These are phyloP conservation scores for Byssoonygena ceratinophila DNA, from an alignment of 2,329 filamentous ascomycete species.

Conservation along the genomic window DNA sequence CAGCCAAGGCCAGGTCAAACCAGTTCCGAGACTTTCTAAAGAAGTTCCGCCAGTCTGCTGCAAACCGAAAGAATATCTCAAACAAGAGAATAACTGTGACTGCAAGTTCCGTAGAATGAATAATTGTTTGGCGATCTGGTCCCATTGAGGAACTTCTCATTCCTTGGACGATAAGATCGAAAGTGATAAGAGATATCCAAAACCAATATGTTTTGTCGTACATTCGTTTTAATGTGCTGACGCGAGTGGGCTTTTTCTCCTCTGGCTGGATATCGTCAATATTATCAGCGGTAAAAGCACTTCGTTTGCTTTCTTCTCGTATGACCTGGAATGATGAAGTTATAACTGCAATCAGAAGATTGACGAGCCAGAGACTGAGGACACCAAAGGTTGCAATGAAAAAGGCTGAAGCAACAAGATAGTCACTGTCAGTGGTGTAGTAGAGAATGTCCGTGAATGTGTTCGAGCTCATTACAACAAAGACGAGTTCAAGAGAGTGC, in stretches of 20 bases:
- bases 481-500: slow-evolving; percentile 85
- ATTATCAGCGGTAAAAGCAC: slow-evolving; percentile 76
- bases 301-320: slow-evolving; percentile 85
- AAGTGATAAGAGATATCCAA: slow-evolving; percentile 72
- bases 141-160: slow-evolving; percentile 69
- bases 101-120: slow-evolving; percentile 60
- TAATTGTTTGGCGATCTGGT: slow-evolving; percentile 48
- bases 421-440: slow-evolving; percentile 83
- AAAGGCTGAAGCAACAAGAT: slow-evolving; percentile 71
- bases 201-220: slow-evolving; percentile 65
- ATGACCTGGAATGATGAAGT: slow-evolving; percentile 98
- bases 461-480: slow-evolving; percentile 97
- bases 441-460: slow-evolving; percentile 95
- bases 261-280: slow-evolving; percentile 41
- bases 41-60: slow-evolving; percentile 70
- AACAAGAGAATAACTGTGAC: slow-evolving; percentile 68
- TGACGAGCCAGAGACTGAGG: slow-evolving; percentile 91
- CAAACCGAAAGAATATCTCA: slow-evolving; percentile 73
- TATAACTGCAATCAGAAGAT: slow-evolving; percentile 89
- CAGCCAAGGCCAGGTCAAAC: slow-evolving; percentile 66
- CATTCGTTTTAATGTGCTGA: slow-evolving; percentile 51
- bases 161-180: slow-evolving; percentile 68
- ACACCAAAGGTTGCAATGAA: slow-evolving; percentile 67
- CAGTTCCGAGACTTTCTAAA: slow-evolving; percentile 63
- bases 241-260: slow-evolving; percentile 23